phyloP scores from a whole-genome alignment of 805 yeast genomes.

The Metschnikowia henanensis region DNA sequence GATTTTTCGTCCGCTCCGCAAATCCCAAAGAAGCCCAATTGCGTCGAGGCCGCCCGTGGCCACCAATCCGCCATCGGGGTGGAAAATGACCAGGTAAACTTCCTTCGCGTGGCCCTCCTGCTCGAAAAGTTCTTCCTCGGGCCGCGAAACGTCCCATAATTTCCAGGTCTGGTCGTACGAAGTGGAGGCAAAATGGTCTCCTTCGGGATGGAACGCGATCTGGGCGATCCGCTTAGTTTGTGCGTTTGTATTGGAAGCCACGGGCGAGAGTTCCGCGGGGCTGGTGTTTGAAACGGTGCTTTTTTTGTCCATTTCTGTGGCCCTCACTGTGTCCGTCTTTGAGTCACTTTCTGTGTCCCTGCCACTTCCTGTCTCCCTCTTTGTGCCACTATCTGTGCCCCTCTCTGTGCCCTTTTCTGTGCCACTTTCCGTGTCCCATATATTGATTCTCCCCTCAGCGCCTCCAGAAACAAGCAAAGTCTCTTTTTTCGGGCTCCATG shows the following conservation, averaged over 20 bases:
- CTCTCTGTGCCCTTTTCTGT: not conserved
- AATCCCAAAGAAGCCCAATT: conserved; percentile 77
- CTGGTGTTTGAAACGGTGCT: not conserved
- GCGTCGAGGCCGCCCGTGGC: conserved; percentile 83
- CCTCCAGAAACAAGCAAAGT: conserved; percentile 35
- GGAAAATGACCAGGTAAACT: conserved; percentile 60
- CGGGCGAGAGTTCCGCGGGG: conserved; percentile 17
- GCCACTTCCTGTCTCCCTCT: no score
- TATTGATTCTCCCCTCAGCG: conserved; percentile 34
- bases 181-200: conserved; percentile 58
- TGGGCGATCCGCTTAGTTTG: conserved; percentile 57
- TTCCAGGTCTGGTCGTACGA: conserved; percentile 90
- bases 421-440: conserved; percentile 24
- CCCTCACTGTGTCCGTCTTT: no score
- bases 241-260: conserved; percentile 22
- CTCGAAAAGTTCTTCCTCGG: conserved; percentile 43
- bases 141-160: conserved; percentile 68
- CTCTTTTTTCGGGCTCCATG: conserved; percentile 51
- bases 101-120: conserved; percentile 90
- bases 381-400: not conserved
- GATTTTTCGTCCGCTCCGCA: conserved; percentile 71
- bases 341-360: no score
- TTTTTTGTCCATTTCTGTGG: not conserved
- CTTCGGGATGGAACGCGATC: conserved; percentile 65
- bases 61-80: conserved; percentile 74